phyloP scores from a whole-genome alignment of 2,329 filamentous ascomycete species.

The Sporothrix schenckii region DNA sequence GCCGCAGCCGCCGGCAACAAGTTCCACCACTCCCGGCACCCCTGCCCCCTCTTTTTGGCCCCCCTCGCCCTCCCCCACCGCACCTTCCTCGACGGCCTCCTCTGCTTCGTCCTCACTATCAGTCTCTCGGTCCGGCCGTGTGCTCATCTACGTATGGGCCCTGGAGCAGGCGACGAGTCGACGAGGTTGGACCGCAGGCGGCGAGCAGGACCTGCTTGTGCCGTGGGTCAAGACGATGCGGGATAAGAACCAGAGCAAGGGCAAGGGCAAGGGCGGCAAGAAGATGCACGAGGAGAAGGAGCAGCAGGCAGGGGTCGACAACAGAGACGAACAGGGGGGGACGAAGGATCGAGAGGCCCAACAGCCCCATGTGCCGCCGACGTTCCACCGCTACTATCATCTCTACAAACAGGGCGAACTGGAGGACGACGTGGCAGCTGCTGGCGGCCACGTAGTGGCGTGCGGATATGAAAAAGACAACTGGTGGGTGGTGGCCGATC shows the following conservation, averaged over 20 bases:
- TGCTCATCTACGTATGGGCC: slow-evolving; percentile 91
- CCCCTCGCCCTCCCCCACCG: neutral
- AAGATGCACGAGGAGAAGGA: slow-evolving; percentile 29
- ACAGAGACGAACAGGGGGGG: neutral
- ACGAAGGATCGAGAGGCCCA: slow-evolving; percentile 13
- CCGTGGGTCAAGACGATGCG: slow-evolving; percentile 70
- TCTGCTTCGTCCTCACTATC: slow-evolving; percentile 32
- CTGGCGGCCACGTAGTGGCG: slow-evolving; percentile 74
- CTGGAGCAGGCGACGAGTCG: slow-evolving; percentile 87
- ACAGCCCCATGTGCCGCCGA: slow-evolving; percentile 48
- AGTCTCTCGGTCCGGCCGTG: slow-evolving; percentile 56
- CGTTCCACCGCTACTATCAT: slow-evolving; percentile 92
- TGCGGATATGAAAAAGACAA: slow-evolving; percentile 96
- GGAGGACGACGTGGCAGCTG: slow-evolving; percentile 73
- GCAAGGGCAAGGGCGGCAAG: slow-evolving; percentile 10
- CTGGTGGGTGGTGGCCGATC: slow-evolving; percentile 80
- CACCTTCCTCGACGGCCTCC: neutral
- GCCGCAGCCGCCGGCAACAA: slow-evolving; percentile 10
- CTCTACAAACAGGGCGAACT: slow-evolving; percentile 85
- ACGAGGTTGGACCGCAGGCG: slow-evolving; percentile 82
- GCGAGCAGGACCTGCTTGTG: slow-evolving; percentile 89
- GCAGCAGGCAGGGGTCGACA: neutral
- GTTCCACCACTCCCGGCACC: neutral
- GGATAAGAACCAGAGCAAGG: slow-evolving; percentile 25
- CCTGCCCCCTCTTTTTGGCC: slow-evolving; percentile 14